Base-by-base conservation (phyloP, 2,329 filamentous ascomycete species). In the Pseudogymnoascus verrucosus region DNA sequence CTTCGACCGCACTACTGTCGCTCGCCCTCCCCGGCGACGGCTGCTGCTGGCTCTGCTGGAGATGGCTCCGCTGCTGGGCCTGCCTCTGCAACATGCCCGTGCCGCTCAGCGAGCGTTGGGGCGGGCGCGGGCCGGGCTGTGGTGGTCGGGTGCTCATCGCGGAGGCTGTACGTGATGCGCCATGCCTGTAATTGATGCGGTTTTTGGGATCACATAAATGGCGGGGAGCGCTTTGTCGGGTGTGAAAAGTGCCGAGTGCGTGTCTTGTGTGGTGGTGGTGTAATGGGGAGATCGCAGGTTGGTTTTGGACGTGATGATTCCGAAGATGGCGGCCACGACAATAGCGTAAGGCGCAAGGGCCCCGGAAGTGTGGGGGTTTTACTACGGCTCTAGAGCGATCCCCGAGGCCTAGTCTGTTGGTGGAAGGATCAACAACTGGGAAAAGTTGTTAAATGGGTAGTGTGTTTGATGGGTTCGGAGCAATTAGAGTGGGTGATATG, bases 41-140 rank as follows among this genome's bases (percentile, higher is more conserved):
- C 6, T 70, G 67, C 40, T 51, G 44, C n/a, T n/a, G n/a, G 44
- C 12, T 28, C 44, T 71, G 69, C 62, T 73, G 71, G 31, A 71
- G 71, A 21, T 71, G 66, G n/a, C 70, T 68, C n/a, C 70, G 68
- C 64, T 69, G 68, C 42, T 66, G 69, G 14, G 69, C 64, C 7
- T 69, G 69, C 28, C 69, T 67, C 61, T 68, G 65, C 31, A 69
- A 66, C 44, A 65, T 62, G 62, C 67, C 69, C 39, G 66, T 70
- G 42, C 69, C 64, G 66, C 68, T 72, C 63, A 69, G 54, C 62
- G 71, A 70, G 62, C 71, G 68, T 66, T 71, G 72, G 63, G 65
- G 63, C 62, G 63, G 63, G 28, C 62, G 65, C 61, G 64, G 65
- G 37, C 65, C 34, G 54, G 34, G 36, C 59, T 62, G 59, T 11